A percentile compares a stretch with the other conserved stretches of the same genome.
These are phyloP conservation scores for Lepidium sativum DNA, from an alignment of 345 rosid species.

Conservation along the genomic window DNA sequence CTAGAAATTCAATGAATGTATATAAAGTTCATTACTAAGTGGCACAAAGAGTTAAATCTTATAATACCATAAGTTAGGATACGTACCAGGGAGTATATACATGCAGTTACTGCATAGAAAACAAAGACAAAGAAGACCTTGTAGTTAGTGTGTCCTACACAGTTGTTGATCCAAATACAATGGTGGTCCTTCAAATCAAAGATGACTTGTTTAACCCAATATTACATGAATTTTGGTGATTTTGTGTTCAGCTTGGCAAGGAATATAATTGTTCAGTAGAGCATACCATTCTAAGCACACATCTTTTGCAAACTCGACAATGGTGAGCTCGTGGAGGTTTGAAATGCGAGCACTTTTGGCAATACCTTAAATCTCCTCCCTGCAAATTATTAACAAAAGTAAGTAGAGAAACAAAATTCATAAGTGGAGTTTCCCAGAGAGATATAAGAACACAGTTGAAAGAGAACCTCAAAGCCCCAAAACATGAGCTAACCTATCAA, in stretches of 20 bases:
- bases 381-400: conserved; percentile 29
- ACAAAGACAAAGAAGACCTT: conserved; percentile 81
- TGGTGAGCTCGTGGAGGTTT: conserved; percentile 97
- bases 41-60: neutral
- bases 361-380: conserved; percentile 92
- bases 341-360: conserved; percentile 78
- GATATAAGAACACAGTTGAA: neutral
- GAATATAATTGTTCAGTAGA: conserved; percentile 1
- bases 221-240: conserved; percentile 19
- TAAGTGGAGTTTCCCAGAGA: neutral
- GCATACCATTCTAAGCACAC: conserved; percentile 82
- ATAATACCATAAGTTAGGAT: neutral
- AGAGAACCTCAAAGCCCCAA: neutral
- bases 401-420: neutral
- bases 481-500: neutral
- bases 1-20: conserved; percentile 30
- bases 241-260: neutral
- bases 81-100: conserved; percentile 81
- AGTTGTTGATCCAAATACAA: conserved; percentile 94
- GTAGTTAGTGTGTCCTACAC: conserved; percentile 91
- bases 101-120: conserved; percentile 58
- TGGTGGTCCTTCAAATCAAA: conserved; percentile 83
- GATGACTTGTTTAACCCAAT: conserved; percentile 13
- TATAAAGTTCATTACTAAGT: neutral
- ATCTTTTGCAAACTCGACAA: conserved; percentile 89